Evolutionary conservation across 495 filamentous ascomycete species (phyloP).

Genomic region (Tetracladium marchalianum): DNA sequence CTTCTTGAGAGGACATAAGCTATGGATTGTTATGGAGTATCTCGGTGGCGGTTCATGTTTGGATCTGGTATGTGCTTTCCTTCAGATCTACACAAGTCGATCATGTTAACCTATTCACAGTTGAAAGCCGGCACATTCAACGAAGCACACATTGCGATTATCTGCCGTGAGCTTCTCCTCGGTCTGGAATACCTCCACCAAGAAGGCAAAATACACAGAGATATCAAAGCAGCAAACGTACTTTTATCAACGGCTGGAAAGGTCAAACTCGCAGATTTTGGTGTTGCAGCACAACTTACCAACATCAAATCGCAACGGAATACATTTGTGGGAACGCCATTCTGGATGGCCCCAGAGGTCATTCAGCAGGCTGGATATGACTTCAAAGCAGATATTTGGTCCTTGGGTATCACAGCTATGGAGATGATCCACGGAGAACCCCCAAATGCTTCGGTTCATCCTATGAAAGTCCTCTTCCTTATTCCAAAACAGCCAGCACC

Average conservation of each 20-base stretch:
- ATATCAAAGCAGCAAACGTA: slow-evolving; percentile 95
- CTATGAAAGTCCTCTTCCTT: slow-evolving; percentile 97
- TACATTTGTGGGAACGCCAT: slow-evolving; percentile 97
- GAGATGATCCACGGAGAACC: slow-evolving; percentile 91
- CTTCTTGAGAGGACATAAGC: slow-evolving; percentile 85
- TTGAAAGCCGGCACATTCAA: slow-evolving; percentile 86
- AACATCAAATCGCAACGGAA: slow-evolving; percentile 98
- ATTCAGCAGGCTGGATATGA: slow-evolving; percentile 96
- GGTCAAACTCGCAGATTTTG: slow-evolving; percentile 96
- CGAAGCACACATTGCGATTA: slow-evolving; percentile 88
- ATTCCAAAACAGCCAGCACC: slow-evolving; percentile 91
- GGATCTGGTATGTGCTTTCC: slow-evolving; percentile 55
- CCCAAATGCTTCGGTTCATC: slow-evolving; percentile 81
- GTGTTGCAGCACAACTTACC: slow-evolving; percentile 90
- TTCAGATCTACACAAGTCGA: not conserved
- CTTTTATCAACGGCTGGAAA: slow-evolving; percentile 78
- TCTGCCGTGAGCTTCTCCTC: slow-evolving; percentile 81
- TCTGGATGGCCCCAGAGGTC: slow-evolving; percentile 99
- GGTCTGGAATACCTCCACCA: slow-evolving; percentile 89
- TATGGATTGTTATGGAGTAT: slow-evolving; percentile 99
- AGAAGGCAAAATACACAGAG: slow-evolving; percentile 93
- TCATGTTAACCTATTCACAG: slow-evolving; percentile 30
- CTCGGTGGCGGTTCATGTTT: slow-evolving; percentile 88
- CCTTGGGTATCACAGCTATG: slow-evolving; percentile 89
- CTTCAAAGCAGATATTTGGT: slow-evolving; percentile 98